phyloP scores from a whole-genome alignment of 1,284 basidiomycete species.

The Trichosporon sp. region DNA sequence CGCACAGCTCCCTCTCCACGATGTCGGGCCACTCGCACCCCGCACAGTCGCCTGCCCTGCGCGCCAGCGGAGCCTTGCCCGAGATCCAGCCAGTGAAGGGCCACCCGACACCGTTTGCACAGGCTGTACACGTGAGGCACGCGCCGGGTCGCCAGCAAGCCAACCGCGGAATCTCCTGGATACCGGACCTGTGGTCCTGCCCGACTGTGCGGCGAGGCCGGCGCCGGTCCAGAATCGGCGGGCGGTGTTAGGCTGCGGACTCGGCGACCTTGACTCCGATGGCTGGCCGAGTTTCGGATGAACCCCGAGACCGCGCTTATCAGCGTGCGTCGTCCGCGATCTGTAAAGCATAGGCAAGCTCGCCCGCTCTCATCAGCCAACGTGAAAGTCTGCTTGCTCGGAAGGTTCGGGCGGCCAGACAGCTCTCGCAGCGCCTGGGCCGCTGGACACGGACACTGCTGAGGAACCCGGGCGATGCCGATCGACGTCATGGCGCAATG shows the following conservation, averaged over 20 bases:
- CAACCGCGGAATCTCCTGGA: not conserved
- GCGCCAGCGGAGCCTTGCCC: not conserved
- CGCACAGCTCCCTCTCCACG: not conserved
- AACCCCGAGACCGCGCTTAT: not conserved
- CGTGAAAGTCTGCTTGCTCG: not conserved
- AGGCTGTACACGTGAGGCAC: not conserved
- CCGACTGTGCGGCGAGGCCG: not conserved
- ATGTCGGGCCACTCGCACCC: not conserved
- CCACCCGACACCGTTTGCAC: not conserved
- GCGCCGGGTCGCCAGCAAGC: not conserved
- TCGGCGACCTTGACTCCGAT: not conserved
- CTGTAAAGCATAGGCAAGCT: not conserved
- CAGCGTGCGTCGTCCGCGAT: not conserved
- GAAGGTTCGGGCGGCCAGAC: not conserved
- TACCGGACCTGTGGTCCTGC: not conserved
- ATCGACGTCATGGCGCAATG: conserved; percentile 1
- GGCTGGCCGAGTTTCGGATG: not conserved
- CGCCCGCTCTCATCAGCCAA: not conserved
- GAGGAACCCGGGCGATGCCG: not conserved
- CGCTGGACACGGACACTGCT: not conserved
- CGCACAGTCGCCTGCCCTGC: not conserved
- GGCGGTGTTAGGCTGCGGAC: not conserved
- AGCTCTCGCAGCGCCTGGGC: no score
- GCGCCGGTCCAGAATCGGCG: no score
- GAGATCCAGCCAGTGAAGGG: not conserved